Evolutionary conservation across 2,329 filamentous ascomycete species (phyloP), one percentile per base, ranked within the genome.

Genomic region (Xylariales sp.): DNA sequence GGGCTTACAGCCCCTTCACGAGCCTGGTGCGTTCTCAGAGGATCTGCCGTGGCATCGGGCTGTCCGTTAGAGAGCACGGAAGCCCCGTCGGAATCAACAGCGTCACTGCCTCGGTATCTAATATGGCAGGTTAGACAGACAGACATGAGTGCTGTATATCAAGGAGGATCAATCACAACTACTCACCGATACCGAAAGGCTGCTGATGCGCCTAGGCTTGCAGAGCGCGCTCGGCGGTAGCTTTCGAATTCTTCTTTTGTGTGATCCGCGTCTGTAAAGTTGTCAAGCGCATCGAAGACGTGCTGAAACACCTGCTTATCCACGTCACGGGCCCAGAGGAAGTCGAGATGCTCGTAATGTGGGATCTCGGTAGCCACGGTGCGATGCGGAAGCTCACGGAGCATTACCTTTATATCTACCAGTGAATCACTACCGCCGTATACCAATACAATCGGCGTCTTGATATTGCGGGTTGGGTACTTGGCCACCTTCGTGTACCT

Each of bases 401-500:
- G 69, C 91, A 97, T 97, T 42, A 90, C 78, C 23, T 85, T 78
- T 60, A 98, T 96, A 56, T 97, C 90, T 3, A 98, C 88, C 19
- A 98, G 68, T 36, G 89, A 95, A 63, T 98, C 93, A 46, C 81
- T 90, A 20, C 90, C 93, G 14, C 93, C 93, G 52, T 97, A 97
- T 6, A 98, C 78, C 2, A 98, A 73, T 5, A 95, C 88, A 38
- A 97, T 86, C 0, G 93, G 93, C 1, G 93, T 96, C 55, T 88
- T 90, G 69, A 98, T 98, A 57, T 98, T 98, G 47, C 87, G 83
- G 1, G 93, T 98, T 1, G 93, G 93, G 51, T 96, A 98, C 57
- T 87, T 91, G 51, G 93, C 89, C 5, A 96, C 90, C 59, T 96
- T 96, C 60, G 94, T 95, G 65, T 95, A 95, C 52, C 91, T 89